Conservation (phyloP, 305 asterid genomes). For the Solanum hybrid region DNA sequence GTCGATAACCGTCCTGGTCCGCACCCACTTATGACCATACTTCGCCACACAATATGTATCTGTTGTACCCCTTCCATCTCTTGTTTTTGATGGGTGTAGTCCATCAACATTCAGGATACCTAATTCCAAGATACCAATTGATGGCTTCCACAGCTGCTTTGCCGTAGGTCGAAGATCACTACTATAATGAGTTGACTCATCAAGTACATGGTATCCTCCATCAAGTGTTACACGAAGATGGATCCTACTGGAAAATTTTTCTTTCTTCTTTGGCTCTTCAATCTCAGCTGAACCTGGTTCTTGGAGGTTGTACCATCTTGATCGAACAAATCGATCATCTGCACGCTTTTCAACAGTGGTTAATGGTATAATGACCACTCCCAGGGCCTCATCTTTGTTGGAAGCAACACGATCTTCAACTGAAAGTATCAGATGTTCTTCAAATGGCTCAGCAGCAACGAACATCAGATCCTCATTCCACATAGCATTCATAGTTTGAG, state of each 20-base stretch:
- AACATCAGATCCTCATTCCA: slow-evolving; percentile 93
- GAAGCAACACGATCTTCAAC: slow-evolving; percentile 68
- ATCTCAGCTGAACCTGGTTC: slow-evolving; percentile 29
- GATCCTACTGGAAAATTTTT: slow-evolving; percentile 60
- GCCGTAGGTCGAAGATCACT: slow-evolving; percentile 89
- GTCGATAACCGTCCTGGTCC: slow-evolving; percentile 76
- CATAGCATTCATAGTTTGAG: slow-evolving; percentile 34
- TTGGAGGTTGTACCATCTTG: slow-evolving; percentile 63
- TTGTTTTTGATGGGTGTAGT: slow-evolving; percentile 64
- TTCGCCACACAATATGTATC: slow-evolving; percentile 84
- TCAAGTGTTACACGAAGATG: slow-evolving; percentile 76
- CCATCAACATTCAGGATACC: slow-evolving; percentile 62
- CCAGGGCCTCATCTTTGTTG: slow-evolving; percentile 55
- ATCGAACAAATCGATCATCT: slow-evolving; percentile 58
- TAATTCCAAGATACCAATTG: slow-evolving; percentile 60
- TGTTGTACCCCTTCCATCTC: slow-evolving; percentile 58
- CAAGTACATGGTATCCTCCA: slow-evolving; percentile 93
- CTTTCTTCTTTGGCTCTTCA: slow-evolving; percentile 53
- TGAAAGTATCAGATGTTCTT: slow-evolving; percentile 55
- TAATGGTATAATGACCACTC: slow-evolving; percentile 53
- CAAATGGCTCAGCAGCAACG: slow-evolving; percentile 89
- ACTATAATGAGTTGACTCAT: slow-evolving; percentile 78
- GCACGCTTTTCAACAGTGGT: slow-evolving; percentile 52
- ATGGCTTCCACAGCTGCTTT: slow-evolving; percentile 83
- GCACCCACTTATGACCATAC: slow-evolving; percentile 85